phyloP scores from a whole-genome alignment of 1,139 yeast species.

The Diutina neorugosa region DNA sequence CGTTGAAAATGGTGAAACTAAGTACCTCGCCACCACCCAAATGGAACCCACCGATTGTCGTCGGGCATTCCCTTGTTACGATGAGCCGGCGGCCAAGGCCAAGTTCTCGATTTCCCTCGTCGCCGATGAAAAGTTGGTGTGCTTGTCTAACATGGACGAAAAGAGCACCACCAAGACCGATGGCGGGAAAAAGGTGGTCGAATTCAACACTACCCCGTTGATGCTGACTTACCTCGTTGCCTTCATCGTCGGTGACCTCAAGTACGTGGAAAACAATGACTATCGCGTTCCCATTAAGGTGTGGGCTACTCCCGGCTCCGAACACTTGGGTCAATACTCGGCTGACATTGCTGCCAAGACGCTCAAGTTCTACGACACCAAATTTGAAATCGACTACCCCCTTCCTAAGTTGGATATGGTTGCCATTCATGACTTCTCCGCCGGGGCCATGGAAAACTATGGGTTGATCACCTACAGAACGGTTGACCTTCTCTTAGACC shows the following conservation, averaged over 20 bases:
- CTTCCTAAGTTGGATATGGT: conserved; percentile 67
- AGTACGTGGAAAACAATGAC: conserved; percentile 39
- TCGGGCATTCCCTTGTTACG: conserved; percentile 83
- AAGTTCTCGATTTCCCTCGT: conserved; percentile 57
- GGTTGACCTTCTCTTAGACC: conserved; percentile 60
- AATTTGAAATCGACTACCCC: conserved; percentile 57
- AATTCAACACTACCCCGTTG: conserved; percentile 45
- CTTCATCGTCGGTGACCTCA: conserved; percentile 68
- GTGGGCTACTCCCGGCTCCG: conserved; percentile 11
- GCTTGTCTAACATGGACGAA: conserved; percentile 73
- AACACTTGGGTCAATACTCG: conserved; percentile 11
- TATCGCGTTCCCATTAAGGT: conserved; percentile 10
- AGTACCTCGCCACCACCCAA: conserved; percentile 70
- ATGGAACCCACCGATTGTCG: conserved; percentile 88
- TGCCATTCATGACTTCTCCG: conserved; percentile 66
- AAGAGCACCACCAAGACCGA: conserved; percentile 32
- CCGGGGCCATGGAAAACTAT: conserved; percentile 90
- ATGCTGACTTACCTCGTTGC: conserved; percentile 73
- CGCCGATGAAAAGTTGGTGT: conserved; percentile 47
- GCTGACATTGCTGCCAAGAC: conserved; percentile 55
- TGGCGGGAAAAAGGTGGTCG: conserved; percentile 37
- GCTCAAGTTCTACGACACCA: conserved; percentile 50
- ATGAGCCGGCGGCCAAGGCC: conserved; percentile 80
- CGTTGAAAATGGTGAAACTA: conserved; percentile 44
- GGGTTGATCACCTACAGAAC: conserved; percentile 76